Conservation (phyloP, 768 basidiomycete species). For the Boletales sp. region DNA sequence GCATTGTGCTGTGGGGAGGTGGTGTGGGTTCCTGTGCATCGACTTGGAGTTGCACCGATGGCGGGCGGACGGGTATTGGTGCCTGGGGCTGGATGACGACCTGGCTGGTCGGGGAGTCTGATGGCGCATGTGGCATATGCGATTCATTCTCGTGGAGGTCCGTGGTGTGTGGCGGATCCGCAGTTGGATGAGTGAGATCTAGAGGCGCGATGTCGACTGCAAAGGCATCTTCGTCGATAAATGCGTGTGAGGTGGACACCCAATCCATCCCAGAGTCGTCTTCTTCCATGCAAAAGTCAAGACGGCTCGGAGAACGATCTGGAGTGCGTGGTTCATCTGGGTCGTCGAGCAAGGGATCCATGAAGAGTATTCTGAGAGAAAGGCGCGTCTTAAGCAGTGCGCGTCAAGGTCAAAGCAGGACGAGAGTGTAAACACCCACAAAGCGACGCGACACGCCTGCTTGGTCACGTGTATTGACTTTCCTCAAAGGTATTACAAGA, state of each 20-base stretch:
- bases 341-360: conserved; percentile 13
- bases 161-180: conserved; percentile 3
- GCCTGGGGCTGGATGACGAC: conserved; percentile 13
- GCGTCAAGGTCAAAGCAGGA: conserved; percentile 8
- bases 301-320: conserved; percentile 45
- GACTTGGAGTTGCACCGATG: conserved; percentile 1
- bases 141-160: conserved; percentile 12
- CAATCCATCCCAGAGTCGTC: conserved; percentile 10
- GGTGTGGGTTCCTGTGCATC: background rate
- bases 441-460: conserved; percentile 13
- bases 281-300: conserved; percentile 35
- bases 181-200: background rate
- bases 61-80: conserved; percentile 23
- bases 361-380: background rate
- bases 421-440: conserved; percentile 17
- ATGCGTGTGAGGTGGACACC: conserved; percentile 1
- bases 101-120: conserved; percentile 14
- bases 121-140: conserved; percentile 10
- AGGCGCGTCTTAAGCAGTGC: conserved; percentile 6
- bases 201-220: background rate
- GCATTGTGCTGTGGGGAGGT: conserved; percentile 12
- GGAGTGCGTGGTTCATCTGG: conserved; percentile 23
- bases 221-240: conserved; percentile 10
- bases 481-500: conserved; percentile 3
- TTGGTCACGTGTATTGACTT: conserved; percentile 25